Evolutionary conservation across 1,284 basidiomycete species (phyloP), one percentile per base, ranked within the genome.

Genomic region (Wolfiporia cocos): DNA sequence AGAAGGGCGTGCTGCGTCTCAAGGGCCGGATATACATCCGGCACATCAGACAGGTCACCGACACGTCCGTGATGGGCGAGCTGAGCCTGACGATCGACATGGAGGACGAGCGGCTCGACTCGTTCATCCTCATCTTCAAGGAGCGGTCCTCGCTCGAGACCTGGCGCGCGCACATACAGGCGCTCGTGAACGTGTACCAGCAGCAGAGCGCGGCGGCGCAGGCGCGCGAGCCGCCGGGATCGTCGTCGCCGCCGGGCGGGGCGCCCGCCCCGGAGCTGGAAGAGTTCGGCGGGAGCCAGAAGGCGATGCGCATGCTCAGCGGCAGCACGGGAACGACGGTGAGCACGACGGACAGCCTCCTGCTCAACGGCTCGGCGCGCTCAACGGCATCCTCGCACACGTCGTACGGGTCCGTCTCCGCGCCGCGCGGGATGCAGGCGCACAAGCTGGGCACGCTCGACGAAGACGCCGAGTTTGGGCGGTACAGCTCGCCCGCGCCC

Each of bases 1-100:
- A 76, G 28, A 86, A 84, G 56, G 86, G 89, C 14, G 82, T 89
- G 5, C 74, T 99, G 34, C 81, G 92, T 22, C 76, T 98, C 36
- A 96, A 95, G 57, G 95, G 95, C 0, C 75, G 94, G 30, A 96
- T 99, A 53, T 97, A 93, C 63, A 84, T 97, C 36, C 77, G 86
- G 24, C 93, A 97, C 63, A 94, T 98, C 64, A 84, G 85, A 52
- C 80, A 85, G 39, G 86, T 97, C 34, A 79, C 81, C 15, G 86
- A 92, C 46, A 82, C 83, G 20, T 83, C 80, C 3, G 77, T 83
- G 1, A 71, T 77, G 3, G 82, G 82, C 31, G 90, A 95, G 63
- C 75, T 92, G 65, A 91, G 84, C 55, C 71, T 97, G 50, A 94
- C 91, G 5, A 93, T 97, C 56, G 85, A 91, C 54, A 93, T 97